Percentiles rank a stretch among this genome's conserved stretches.
Conservation (phyloP, 2,329 filamentous ascomycete species). For the Aaosphaeria arxii region DNA sequence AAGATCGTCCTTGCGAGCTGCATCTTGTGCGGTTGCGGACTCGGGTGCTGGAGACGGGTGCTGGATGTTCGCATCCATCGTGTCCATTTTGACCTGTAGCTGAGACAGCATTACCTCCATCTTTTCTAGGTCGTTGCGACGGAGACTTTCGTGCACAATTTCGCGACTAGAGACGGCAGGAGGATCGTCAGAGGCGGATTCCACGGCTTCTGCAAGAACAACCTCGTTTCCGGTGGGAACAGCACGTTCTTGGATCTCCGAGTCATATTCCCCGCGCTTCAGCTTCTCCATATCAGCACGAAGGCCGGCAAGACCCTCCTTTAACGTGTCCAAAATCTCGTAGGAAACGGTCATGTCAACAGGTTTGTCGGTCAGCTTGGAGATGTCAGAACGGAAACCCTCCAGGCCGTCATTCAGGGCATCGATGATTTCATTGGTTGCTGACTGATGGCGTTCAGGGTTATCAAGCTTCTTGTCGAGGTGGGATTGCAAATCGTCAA, state of each 20-base stretch:
- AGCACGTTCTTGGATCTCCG: conserved; percentile 50
- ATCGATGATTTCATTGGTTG: conserved; percentile 59
- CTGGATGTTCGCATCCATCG: conserved; percentile 59
- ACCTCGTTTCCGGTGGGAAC: conserved; percentile 52
- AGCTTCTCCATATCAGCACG: conserved; percentile 75
- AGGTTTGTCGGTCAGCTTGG: conserved; percentile 73
- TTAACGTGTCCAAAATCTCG: conserved; percentile 85
- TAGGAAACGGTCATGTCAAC: conserved; percentile 80
- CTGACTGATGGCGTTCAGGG: conserved; percentile 51
- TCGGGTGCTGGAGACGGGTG: conserved; percentile 15
- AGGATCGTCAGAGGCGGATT: conserved; percentile 8
- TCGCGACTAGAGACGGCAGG: conserved; percentile 43
- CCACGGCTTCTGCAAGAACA: conserved; percentile 52
- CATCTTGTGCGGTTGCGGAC: conserved; percentile 32
- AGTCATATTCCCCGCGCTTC: conserved; percentile 53
- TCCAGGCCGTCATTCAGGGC: conserved; percentile 69
- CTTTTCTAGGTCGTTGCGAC: conserved; percentile 75
- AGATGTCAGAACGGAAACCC: conserved; percentile 70
- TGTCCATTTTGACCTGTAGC: conserved; percentile 79
- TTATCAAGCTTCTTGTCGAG: conserved; percentile 53
- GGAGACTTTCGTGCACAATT: conserved; percentile 49
- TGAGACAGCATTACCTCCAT: conserved; percentile 81
- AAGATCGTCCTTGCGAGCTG: conserved; percentile 52
- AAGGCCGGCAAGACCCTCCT: conserved; percentile 73
- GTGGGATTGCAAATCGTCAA: conserved; percentile 50